phyloP scores from a whole-genome alignment of 1,284 basidiomycete species.

The Hymenochaete sp. region DNA sequence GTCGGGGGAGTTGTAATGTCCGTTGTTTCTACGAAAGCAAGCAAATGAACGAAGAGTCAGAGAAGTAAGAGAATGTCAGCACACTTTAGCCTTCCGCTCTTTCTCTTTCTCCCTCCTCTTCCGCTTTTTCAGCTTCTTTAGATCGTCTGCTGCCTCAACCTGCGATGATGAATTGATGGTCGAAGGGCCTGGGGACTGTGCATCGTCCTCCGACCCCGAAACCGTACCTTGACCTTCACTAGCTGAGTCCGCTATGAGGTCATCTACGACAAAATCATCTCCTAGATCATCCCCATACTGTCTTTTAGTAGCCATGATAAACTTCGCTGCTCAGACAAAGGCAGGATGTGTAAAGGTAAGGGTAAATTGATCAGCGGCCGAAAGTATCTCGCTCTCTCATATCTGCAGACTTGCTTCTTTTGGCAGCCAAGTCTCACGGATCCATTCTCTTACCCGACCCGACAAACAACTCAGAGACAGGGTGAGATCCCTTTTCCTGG shows the following conservation, averaged over 20 bases:
- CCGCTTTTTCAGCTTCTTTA: constrained; percentile 44
- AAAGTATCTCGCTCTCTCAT: too few relatives aligned
- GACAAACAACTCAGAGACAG: too few relatives aligned
- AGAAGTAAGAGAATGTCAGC: constrained; percentile 19
- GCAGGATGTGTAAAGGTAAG: too few relatives aligned
- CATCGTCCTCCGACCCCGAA: constrained; percentile 35
- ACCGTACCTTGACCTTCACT: constrained; percentile 39
- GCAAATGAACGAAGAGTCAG: constrained; percentile 16
- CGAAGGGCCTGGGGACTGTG: constrained; percentile 24
- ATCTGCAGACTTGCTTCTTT: too few relatives aligned
- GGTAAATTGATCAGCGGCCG: too few relatives aligned
- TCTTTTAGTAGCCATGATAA: too few relatives aligned
- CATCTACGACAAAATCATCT: constrained; percentile 71
- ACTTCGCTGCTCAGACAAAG: too few relatives aligned
- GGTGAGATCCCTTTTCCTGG: too few relatives aligned
- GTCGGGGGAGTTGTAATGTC: constrained; percentile 38
- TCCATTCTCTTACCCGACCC: too few relatives aligned
- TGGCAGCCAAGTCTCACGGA: too few relatives aligned
- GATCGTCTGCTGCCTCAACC: constrained; percentile 23
- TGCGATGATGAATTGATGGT: constrained; percentile 19
- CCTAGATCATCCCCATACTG: constrained; percentile 64
- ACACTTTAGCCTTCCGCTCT: constrained; percentile 54
- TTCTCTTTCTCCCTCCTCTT: constrained; percentile 67
- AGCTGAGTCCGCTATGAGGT: constrained; percentile 51
- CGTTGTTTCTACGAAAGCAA: constrained; percentile 46